Evolutionary conservation across 2,329 filamentous ascomycete species (phyloP).

Genomic region (Epichloe uncinata): DNA sequence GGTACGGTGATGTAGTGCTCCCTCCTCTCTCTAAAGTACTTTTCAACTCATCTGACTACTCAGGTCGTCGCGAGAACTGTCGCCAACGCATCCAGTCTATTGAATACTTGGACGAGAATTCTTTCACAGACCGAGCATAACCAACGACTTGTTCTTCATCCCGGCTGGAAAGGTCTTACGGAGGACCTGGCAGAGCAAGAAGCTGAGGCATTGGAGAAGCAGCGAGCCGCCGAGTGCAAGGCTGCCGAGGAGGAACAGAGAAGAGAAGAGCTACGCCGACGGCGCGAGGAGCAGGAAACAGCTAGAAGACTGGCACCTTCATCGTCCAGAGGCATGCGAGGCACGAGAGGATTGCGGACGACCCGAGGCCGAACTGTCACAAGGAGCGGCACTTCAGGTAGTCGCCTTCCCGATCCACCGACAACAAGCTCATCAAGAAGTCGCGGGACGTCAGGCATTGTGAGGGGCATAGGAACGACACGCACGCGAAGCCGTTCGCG

Average conservation of each 20-base stretch:
- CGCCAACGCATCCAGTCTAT: conserved; percentile 70
- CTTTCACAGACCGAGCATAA: conserved; percentile 96
- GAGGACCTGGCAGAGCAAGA: conserved; percentile 81
- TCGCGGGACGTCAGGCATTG: conserved; percentile 22
- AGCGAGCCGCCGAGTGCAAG: conserved; percentile 64
- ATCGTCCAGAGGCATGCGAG: conserved; percentile 17
- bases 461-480: conserved; percentile 19
- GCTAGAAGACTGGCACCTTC: conserved; percentile 17
- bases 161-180: conserved; percentile 77
- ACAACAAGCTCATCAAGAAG: conserved; percentile 15
- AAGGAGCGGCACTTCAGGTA: conserved; percentile 15
- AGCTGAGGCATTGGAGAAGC: conserved; percentile 58
- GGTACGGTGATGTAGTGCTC: conserved; percentile 26
- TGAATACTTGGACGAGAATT: conserved; percentile 93
- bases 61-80: conserved; percentile 76
- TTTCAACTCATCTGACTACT: neutral
- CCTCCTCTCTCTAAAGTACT: neutral
- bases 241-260: conserved; percentile 68
- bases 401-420: conserved; percentile 16
- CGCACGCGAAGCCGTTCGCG: conserved; percentile 21
- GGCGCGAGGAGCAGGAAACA: conserved; percentile 47
- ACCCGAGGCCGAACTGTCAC: conserved; percentile 16
- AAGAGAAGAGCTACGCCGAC: conserved; percentile 54
- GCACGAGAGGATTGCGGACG: conserved; percentile 17
- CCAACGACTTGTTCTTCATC: conserved; percentile 78